Evolutionary conservation across 1,139 yeast species (phyloP), one percentile per base, ranked within the genome.

Genomic region (Geotrichum siamense): DNA sequence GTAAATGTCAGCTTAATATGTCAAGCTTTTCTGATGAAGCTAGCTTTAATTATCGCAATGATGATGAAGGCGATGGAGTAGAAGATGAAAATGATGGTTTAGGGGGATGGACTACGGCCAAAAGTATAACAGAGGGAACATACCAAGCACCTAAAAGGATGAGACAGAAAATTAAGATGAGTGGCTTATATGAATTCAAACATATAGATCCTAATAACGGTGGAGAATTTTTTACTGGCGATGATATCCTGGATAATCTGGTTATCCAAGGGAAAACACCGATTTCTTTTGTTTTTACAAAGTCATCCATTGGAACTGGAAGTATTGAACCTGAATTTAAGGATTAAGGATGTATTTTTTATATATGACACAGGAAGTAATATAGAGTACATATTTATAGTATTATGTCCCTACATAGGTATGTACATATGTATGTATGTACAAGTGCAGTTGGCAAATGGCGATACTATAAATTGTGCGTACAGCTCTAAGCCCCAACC

Each of bases 171-270:
- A 64, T 63, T 17, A 60, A 70, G 2, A 76, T 83, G 43, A 72
- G 73, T 52, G 71, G 72, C 38, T 63, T 84, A 28, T 62, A 67
- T 34, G 81, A 76, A 30, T 84, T 77, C 57, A 70, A 68, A 46
- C 94, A 84, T 58, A 67, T 75, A 31, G 72, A 77, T 53, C 48
- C 50, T 4, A 13, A 23, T 12, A 36, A 29, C 8, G 43, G 20
- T 13, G 40, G 29, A 13, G 37, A 17, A 16, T 19, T 37, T 23
- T 17, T 21, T 6, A 44, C 47, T 4, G 41, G 47, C 13, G 47
- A 44, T 22, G 12, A 13, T 3, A 32, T 44, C 5, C 27, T 44
- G 25, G 43, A 44, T 21, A 16, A 31, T 5, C 15, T 44, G 13
- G 22, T 39, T 13, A 10, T 21, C 19, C 5, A 19, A 8, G n/a